These are phyloP conservation scores for Ophiocordyceps camponoti-saundersi DNA, from an alignment of 2,329 filamentous ascomycete genomes.

Conservation along the genomic window DNA sequence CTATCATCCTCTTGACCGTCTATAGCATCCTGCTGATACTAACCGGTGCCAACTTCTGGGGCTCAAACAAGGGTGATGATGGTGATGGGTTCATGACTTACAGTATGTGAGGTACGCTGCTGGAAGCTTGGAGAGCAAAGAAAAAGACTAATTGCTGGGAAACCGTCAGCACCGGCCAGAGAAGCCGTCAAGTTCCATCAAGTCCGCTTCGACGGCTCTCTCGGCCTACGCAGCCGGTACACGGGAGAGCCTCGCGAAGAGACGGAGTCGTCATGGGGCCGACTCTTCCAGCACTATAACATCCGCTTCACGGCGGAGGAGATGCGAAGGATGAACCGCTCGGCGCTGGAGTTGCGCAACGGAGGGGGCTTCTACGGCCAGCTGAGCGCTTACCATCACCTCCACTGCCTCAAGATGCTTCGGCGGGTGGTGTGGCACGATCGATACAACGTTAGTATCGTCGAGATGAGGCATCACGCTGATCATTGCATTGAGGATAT, in stretches of 20 bases:
- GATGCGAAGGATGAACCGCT: neutral
- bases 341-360: neutral
- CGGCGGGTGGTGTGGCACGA: neutral
- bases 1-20: neutral
- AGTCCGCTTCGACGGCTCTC: neutral
- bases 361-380: neutral
- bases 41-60: neutral
- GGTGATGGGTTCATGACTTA: neutral
- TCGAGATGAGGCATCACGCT: neutral
- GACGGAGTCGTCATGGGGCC: neutral
- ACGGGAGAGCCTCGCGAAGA: neutral
- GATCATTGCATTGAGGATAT: neutral
- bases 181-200: neutral
- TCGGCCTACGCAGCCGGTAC: neutral
- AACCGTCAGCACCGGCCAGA: neutral
- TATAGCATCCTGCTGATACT: neutral
- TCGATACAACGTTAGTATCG: neutral
- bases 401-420: slow-evolving; percentile 1
- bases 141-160: neutral
- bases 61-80: neutral
- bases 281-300: neutral
- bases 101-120: neutral
- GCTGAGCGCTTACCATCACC: neutral
- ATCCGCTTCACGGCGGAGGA: neutral
- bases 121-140: neutral